Conservation (phyloP, 768 basidiomycete genomes). For the Collybiopsis luxurians region DNA sequence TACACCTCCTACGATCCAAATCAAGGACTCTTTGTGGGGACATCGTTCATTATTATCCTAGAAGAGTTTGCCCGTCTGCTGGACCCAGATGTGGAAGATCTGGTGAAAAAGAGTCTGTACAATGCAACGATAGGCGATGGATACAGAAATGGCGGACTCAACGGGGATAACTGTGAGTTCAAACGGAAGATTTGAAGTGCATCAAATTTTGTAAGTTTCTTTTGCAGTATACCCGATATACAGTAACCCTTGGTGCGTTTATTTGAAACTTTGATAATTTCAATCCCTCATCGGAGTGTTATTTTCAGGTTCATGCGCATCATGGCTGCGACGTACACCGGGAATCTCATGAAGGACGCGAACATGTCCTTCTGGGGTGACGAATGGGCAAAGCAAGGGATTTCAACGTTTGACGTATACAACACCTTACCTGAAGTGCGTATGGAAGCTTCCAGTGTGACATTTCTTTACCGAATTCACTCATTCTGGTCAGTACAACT, state of each 20-base stretch:
- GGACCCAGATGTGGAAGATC: constrained; percentile 18
- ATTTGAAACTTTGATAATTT: too few relatives aligned
- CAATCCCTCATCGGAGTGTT: too few relatives aligned
- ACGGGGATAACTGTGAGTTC: constrained; percentile 26
- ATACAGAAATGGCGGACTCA: constrained; percentile 26
- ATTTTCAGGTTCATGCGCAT: constrained; percentile 26
- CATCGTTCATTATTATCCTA: constrained; percentile 27
- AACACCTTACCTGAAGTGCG: constrained; percentile 25
- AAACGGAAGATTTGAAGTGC: neutral
- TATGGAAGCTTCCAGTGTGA: neutral
- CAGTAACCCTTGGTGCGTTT: constrained; percentile 24
- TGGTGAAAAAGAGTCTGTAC: constrained; percentile 29
- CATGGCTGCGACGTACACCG: constrained; percentile 29
- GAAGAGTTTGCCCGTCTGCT: constrained; percentile 27
- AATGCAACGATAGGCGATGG: constrained; percentile 30
- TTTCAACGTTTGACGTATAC: constrained; percentile 24
- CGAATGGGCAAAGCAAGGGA: constrained; percentile 25
- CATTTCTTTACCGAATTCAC: neutral
- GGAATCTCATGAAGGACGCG: constrained; percentile 23
- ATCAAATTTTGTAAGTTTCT: too few relatives aligned
- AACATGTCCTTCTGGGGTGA: constrained; percentile 31
- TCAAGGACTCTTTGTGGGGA: constrained; percentile 24
- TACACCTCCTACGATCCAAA: constrained; percentile 27
- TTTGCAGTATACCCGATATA: constrained; percentile 24
- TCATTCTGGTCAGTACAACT: constrained; percentile 21